Evolutionary conservation across 2,329 filamentous ascomycete species (phyloP), one percentile per base, ranked within the genome.

Genomic region (Colletotrichum sp.): DNA sequence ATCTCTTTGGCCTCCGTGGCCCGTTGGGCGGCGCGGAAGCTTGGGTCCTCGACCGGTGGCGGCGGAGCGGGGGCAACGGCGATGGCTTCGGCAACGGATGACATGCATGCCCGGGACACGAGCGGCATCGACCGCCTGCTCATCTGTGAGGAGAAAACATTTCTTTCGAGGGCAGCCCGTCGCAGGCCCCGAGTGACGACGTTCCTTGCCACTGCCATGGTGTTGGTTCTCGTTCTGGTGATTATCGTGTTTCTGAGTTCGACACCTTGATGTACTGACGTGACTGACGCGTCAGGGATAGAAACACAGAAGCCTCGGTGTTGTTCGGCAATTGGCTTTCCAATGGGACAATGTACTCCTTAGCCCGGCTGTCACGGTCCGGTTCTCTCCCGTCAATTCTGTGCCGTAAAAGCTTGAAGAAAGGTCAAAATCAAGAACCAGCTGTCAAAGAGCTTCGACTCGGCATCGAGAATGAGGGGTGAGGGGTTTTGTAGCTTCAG

Each of bases 1-100:
- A 88, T 84, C 68, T 82, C 72, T 32, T 76, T 78, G 27, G 75
- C 77, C 34, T 78, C 64, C 6, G 60, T 27, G 57, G 70, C 32
- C 9, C 65, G 71, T 22, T 73, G 74, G 28, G 59, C 44, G 11
- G 74, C 70, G 13, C n/a, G 27, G 36, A 69, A n/a, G 13, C 55
- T 48, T 9, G 70, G 44, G 34, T 65, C 70, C 34, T 73, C 44
- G 5, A 57, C 44, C 4, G 73, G 73, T 12, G 73, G 73, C 39
- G 73, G 73, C 22, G 73, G 73, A 34, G 64, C 73, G 16, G 73
- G 70, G 44, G 73, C 73, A 13, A 75, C 44, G 30, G 63, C 70
- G 15, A 75, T 39, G 22, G 70, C 70, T 27, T 74, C 48, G 11
- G 65, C 64, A 44, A 76, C 74, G 28, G 74, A 76, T 55, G 74